Conservation (phyloP, 2,329 filamentous ascomycete genomes). For the Pseudogymnoascus sp. region DNA sequence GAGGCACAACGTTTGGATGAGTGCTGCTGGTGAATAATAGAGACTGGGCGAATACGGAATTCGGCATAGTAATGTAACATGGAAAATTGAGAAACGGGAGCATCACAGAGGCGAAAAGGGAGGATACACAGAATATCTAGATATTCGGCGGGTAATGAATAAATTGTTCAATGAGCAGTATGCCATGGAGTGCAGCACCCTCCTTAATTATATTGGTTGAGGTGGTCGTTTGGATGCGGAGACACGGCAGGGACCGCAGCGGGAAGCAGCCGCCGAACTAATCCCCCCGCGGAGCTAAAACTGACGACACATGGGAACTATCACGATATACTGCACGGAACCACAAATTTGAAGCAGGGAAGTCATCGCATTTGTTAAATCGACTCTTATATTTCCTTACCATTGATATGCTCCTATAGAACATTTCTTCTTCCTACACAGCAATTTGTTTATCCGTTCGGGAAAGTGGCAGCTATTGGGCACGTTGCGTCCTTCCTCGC, state of each 20-base stretch:
- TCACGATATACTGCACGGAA: background rate
- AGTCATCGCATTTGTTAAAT: background rate
- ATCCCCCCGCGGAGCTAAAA: background rate
- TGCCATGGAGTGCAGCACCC: background rate
- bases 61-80: background rate
- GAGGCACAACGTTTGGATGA: conserved; percentile 24
- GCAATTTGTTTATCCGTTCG: background rate
- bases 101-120: background rate
- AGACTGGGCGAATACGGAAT: background rate
- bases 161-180: background rate
- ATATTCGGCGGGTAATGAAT: background rate
- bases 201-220: background rate
- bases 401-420: background rate
- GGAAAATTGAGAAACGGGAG: background rate
- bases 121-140: background rate
- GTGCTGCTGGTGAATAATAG: background rate
- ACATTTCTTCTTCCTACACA: background rate
- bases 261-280: background rate
- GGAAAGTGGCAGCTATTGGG: background rate
- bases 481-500: background rate
- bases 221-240: background rate
- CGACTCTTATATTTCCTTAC: background rate
- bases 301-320: background rate
- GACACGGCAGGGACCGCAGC: background rate
- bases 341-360: background rate